Evolutionary conservation across 2,329 filamentous ascomycete genomes (phyloP), one percentile per base, ranked within the genome.

Genomic region (Trichoderma sp.): DNA sequence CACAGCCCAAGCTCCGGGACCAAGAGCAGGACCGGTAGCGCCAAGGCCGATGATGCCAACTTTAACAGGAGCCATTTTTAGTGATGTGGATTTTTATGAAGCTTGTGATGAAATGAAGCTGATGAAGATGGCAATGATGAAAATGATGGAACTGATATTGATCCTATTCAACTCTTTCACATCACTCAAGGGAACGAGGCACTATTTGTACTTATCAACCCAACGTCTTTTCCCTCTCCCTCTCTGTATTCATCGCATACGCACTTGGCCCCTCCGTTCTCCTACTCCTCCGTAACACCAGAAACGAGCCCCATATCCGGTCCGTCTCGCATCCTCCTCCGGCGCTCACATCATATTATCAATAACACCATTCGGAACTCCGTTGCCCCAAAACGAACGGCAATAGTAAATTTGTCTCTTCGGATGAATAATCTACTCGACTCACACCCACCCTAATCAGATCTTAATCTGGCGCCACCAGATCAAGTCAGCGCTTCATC

Each of bases 1-100:
- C 86, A 69, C 88, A 82, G 43, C 87, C 88, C 74, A 88, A 81
- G 39, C n/a, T 20, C 74, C 73, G 3, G 70, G 43, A 3, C 68
- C 63, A 9, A 67, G 15, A 5, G 26, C n/a, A n/a, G 50, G 59
- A 3, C 23, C 32, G 6, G 67, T 64, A 28, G 70, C 64, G 15
- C 70, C 59, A 28, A 76, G 74, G 20, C 75, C 76, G 23, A 77
- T 72, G 50, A 77, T 62, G 32, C 73, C 75, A 20, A 75, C 71
- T 26, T 73, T 69, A 20, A 74, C 74, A 17, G 75, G 74, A 4
- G 74, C 73, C 74, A 76, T 76, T 59, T n/a, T 23, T 43, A 13
- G 11, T 15, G 47, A 15, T n/a, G 28, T 6, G 23, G 1, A 20
- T 28, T 6, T n/a, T n/a, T n/a, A n/a, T n/a, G n/a, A n/a, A n/a